Percentiles rank a stretch among this genome's conserved stretches.
phyloP scores from a whole-genome alignment of 768 basidiomycete species.

The Xanthoconium purpureum region DNA sequence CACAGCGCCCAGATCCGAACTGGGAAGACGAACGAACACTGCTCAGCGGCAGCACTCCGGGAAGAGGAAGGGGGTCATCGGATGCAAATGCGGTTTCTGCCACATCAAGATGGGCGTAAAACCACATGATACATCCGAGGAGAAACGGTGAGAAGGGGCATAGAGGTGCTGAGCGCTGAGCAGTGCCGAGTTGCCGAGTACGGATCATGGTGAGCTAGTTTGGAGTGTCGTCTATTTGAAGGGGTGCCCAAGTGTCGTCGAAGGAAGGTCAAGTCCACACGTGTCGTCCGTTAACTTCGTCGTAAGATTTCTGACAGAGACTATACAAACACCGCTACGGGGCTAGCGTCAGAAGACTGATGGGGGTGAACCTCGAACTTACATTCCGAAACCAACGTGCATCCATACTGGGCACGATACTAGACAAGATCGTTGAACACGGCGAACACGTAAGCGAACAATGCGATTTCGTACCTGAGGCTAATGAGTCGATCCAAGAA shows the following conservation, averaged over 20 bases:
- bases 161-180: not conserved
- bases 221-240: slow-evolving; percentile 12
- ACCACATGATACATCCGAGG: not conserved
- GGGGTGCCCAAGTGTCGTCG: slow-evolving; percentile 5
- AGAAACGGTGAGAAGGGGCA: not conserved
- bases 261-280: slow-evolving; percentile 13
- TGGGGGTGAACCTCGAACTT: not conserved
- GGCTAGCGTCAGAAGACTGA: not conserved
- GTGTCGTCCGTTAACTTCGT: slow-evolving; percentile 1
- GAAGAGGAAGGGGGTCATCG: slow-evolving; percentile 4
- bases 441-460: too few species aligned
- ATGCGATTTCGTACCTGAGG: slow-evolving; percentile 1
- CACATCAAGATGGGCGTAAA: slow-evolving; percentile 10
- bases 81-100: slow-evolving; percentile 4
- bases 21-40: slow-evolving; percentile 10
- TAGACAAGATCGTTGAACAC: not conserved
- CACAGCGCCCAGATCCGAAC: slow-evolving; percentile 11
- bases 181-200: not conserved
- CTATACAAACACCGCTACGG: slow-evolving; percentile 2
- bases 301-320: slow-evolving; percentile 12
- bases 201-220: slow-evolving; percentile 10
- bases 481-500: not conserved
- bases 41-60: not conserved
- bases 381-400: slow-evolving; percentile 2
- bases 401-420: slow-evolving; percentile 1